Conservation (phyloP, 2,329 filamentous ascomycete genomes). For the Epichloe sylvatica region DNA sequence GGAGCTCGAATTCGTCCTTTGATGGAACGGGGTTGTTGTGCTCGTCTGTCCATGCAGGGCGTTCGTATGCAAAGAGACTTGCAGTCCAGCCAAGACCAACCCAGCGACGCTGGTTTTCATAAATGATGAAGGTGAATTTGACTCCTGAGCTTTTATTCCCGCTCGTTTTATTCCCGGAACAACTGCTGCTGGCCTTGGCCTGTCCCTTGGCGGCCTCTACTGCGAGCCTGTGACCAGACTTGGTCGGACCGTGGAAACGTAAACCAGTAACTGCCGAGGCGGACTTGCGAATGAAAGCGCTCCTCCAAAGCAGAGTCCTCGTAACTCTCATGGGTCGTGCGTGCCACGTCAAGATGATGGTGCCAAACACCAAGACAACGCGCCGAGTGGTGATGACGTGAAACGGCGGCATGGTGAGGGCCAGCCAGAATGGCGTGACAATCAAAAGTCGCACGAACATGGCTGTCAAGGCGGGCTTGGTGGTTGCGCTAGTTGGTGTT, state of each 20-base stretch:
- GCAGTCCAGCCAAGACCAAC: slow-evolving; percentile 89
- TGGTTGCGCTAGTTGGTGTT: slow-evolving; percentile 83
- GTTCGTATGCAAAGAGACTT: slow-evolving; percentile 79
- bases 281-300: slow-evolving; percentile 54
- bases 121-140: slow-evolving; percentile 90
- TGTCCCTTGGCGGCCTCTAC: slow-evolving; percentile 12
- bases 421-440: slow-evolving; percentile 77
- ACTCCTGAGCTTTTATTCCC: slow-evolving; percentile 55
- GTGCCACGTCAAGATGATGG: slow-evolving; percentile 81
- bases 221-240: slow-evolving; percentile 16
- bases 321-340: slow-evolving; percentile 73
- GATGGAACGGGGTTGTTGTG: slow-evolving; percentile 69
- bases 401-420: slow-evolving; percentile 67
- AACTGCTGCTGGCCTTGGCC: slow-evolving; percentile 12
- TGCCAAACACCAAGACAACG: slow-evolving; percentile 74
- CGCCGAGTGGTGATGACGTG: slow-evolving; percentile 77
- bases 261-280: slow-evolving; percentile 68
- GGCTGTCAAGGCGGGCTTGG: slow-evolving; percentile 73
- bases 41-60: slow-evolving; percentile 89
- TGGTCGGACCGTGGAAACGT: slow-evolving; percentile 44
- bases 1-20: slow-evolving; percentile 54
- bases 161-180: slow-evolving; percentile 17
- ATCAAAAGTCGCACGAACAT: slow-evolving; percentile 81
- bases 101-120: slow-evolving; percentile 94
- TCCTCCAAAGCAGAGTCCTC: slow-evolving; percentile 82